These are phyloP conservation scores for Suillus weaverae DNA, from an alignment of 768 basidiomycete genomes.

Conservation along the genomic window DNA sequence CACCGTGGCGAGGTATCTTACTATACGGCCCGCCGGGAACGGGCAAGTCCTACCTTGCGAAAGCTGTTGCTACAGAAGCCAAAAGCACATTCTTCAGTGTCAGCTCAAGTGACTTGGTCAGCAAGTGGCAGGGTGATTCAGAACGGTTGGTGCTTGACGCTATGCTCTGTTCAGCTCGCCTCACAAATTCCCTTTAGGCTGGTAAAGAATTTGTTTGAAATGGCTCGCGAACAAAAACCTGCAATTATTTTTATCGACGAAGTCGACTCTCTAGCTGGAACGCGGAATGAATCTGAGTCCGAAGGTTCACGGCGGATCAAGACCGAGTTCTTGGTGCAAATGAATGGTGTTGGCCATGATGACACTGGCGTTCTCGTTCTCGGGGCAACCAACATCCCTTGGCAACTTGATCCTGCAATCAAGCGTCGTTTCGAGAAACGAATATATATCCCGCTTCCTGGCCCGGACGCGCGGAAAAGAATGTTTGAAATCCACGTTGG, in stretches of 20 bases:
- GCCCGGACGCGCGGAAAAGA: constrained; percentile 82
- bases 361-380: constrained; percentile 95
- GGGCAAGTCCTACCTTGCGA: constrained; percentile 95
- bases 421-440: constrained; percentile 99
- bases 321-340: constrained; percentile 96
- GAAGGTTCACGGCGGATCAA: constrained; percentile 97
- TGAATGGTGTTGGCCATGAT: constrained; percentile 98
- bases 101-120: constrained; percentile 91
- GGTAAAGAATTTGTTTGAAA: constrained; percentile 93
- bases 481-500: constrained; percentile 99
- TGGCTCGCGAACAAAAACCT: constrained; percentile 95
- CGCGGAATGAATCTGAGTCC: constrained; percentile 94
- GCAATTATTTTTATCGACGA: constrained; percentile 99
- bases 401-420: constrained; percentile 97
- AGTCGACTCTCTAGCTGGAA: constrained; percentile 93
- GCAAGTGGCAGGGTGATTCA: constrained; percentile 99
- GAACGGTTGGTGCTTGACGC: constrained; percentile 64
- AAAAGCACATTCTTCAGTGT: constrained; percentile 99
- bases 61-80: constrained; percentile 98
- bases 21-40: constrained; percentile 98
- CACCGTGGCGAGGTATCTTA: constrained; percentile 95
- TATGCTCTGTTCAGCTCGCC: neutral
- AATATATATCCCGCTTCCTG: constrained; percentile 97
- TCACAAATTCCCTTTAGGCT: constrained; percentile 48
- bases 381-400: constrained; percentile 98